phyloP scores from a whole-genome alignment of 1,284 basidiomycete genomes.

The Tylopilus sp. region DNA sequence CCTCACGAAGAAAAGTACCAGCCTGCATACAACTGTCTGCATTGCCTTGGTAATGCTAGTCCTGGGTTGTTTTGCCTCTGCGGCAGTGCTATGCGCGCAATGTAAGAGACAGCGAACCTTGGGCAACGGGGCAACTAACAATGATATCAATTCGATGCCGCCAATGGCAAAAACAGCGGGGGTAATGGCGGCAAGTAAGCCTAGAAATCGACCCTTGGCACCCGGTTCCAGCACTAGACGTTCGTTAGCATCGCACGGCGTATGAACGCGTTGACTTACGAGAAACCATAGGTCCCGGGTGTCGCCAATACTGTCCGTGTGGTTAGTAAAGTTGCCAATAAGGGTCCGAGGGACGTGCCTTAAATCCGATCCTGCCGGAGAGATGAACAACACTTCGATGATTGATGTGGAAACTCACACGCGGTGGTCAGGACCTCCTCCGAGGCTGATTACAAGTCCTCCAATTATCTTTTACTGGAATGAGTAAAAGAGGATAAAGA shows the following conservation, averaged over 20 bases:
- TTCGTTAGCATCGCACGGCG: conserved; percentile 38
- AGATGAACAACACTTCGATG: conserved; percentile 49
- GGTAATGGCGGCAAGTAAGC: conserved; percentile 61
- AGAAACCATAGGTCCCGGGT: conserved; percentile 25
- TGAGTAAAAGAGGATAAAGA: conserved; percentile 44
- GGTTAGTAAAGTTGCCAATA: background rate
- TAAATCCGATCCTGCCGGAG: conserved; percentile 37
- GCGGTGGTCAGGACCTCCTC: conserved; percentile 49
- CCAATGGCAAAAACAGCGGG: conserved; percentile 83
- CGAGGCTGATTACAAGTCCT: conserved; percentile 54
- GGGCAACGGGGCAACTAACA: conserved; percentile 40
- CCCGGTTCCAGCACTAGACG: conserved; percentile 30
- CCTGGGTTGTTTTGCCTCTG: conserved; percentile 70
- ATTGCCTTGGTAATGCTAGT: conserved; percentile 79
- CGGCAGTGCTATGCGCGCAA: conserved; percentile 51
- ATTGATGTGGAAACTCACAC: conserved; percentile 38
- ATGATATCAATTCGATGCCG: conserved; percentile 78
- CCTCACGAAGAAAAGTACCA: conserved; percentile 66
- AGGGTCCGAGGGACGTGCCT: background rate
- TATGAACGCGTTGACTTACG: conserved; percentile 9
- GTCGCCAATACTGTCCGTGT: conserved; percentile 17
- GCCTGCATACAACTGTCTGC: conserved; percentile 74
- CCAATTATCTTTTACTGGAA: conserved; percentile 52
- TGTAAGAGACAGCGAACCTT: background rate
- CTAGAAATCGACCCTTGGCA: conserved; percentile 49